Evolutionary conservation across 306 rosid species (phyloP).

Genomic region (Cicer chorassanicum): DNA sequence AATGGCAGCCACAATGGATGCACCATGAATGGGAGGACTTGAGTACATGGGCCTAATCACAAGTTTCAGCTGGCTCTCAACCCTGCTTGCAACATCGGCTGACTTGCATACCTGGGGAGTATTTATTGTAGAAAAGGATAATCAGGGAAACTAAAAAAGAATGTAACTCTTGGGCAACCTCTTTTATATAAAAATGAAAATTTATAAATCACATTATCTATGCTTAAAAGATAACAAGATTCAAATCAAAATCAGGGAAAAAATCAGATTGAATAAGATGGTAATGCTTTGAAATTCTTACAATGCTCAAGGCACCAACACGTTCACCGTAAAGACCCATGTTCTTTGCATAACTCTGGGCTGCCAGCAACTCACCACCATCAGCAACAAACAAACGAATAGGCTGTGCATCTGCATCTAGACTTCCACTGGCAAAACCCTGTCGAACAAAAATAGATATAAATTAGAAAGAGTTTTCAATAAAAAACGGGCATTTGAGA

Average conservation of each 20-base stretch:
- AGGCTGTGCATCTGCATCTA: constrained; percentile 88
- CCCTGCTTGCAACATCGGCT: constrained; percentile 80
- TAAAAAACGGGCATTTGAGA: constrained; percentile 3
- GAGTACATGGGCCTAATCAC: constrained; percentile 99
- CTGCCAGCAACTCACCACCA: constrained; percentile 89
- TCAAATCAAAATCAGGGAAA: constrained; percentile 21
- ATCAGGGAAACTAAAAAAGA: constrained; percentile 20
- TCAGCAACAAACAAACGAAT: constrained; percentile 92
- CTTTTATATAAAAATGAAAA: not conserved
- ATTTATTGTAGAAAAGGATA: constrained; percentile 20
- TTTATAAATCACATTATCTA: not conserved
- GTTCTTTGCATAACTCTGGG: constrained; percentile 98
- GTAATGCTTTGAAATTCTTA: constrained; percentile 51
- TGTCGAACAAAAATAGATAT: constrained; percentile 36
- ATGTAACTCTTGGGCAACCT: constrained; percentile 11
- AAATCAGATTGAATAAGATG: constrained; percentile 21
- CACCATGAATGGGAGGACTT: constrained; percentile 97
- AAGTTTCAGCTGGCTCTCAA: constrained; percentile 96
- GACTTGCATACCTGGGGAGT: constrained; percentile 74
- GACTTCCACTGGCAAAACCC: constrained; percentile 99
- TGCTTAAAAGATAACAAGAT: constrained; percentile 5
- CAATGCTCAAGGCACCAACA: constrained; percentile 96
- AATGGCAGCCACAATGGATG: constrained; percentile 91
- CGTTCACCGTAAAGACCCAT: constrained; percentile 99
- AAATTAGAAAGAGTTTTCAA: not conserved